Evolutionary conservation across 371 early-diverging fungal genomes (phyloP).

Genomic region (Zopfochytrium polystomum): DNA sequence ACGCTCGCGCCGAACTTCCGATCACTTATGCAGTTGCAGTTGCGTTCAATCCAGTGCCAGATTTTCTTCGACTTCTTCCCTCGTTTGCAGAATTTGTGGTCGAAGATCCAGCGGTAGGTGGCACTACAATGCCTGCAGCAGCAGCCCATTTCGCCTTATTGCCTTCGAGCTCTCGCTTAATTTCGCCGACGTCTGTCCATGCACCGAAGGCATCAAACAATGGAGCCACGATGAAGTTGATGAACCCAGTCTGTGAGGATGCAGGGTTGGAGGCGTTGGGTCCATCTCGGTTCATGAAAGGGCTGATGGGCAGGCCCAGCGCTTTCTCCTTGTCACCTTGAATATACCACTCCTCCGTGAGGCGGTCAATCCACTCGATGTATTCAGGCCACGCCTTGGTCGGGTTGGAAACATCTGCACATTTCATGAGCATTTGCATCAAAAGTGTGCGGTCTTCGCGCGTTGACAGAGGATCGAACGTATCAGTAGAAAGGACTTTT

Average conservation of each 20-base stretch:
- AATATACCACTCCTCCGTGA: slow-evolving; percentile 48
- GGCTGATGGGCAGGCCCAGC: slow-evolving; percentile 44
- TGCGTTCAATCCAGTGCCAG: too few relatives aligned
- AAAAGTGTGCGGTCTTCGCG: slow-evolving; percentile 47
- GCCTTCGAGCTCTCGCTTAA: slow-evolving; percentile 29
- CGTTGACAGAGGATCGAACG: slow-evolving; percentile 41
- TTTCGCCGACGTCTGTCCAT: slow-evolving; percentile 32
- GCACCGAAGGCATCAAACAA: slow-evolving; percentile 46
- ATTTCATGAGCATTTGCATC: slow-evolving; percentile 56
- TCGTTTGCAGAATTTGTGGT: too few relatives aligned
- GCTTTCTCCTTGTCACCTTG: slow-evolving; percentile 54
- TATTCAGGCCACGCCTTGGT: slow-evolving; percentile 50
- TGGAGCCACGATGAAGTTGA: too few relatives aligned
- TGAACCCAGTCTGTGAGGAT: slow-evolving; percentile 39
- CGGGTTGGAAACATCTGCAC: slow-evolving; percentile 55
- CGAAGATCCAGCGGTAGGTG: too few relatives aligned
- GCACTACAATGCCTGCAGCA: too few relatives aligned
- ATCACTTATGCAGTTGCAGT: too few relatives aligned
- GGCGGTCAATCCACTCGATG: slow-evolving; percentile 45
- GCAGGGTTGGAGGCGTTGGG: slow-evolving; percentile 29
- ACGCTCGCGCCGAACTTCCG: too few relatives aligned
- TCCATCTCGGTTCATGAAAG: slow-evolving; percentile 44
- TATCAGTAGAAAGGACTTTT: slow-evolving; percentile 37
- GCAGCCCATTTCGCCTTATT: slow-evolving; percentile 30
- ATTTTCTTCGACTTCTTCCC: too few relatives aligned